phyloP scores from a whole-genome alignment of 805 yeast genomes.

The Ogataea dorogensis region DNA sequence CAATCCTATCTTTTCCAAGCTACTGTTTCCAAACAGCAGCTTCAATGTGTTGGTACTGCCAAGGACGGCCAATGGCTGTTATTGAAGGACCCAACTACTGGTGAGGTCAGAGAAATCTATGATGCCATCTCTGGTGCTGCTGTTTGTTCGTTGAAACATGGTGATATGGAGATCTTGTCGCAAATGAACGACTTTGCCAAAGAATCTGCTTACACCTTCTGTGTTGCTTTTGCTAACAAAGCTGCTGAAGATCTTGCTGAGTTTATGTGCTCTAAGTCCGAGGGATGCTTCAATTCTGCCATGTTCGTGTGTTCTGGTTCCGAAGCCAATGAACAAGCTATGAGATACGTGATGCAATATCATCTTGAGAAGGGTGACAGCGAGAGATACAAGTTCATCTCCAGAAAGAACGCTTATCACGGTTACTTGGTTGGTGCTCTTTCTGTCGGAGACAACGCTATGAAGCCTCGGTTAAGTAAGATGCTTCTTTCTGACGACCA shows the following conservation, averaged over 20 bases:
- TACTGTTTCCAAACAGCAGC: slow-evolving; percentile 35
- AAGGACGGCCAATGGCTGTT: slow-evolving; percentile 39
- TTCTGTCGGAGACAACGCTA: slow-evolving; percentile 37
- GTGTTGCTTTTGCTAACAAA: slow-evolving; percentile 32
- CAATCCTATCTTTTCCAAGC: slow-evolving; percentile 42
- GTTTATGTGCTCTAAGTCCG: slow-evolving; percentile 39
- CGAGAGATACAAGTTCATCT: slow-evolving; percentile 38
- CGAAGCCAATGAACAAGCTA: slow-evolving; percentile 76
- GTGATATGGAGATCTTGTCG: slow-evolving; percentile 34
- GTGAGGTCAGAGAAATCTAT: slow-evolving; percentile 31
- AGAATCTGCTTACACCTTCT: slow-evolving; percentile 39
- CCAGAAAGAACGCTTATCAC: slow-evolving; percentile 44
- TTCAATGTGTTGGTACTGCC: slow-evolving; percentile 39
- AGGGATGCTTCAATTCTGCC: slow-evolving; percentile 36
- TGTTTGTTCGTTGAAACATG: slow-evolving; percentile 44
- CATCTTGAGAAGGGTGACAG: slow-evolving; percentile 41
- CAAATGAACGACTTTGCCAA: slow-evolving; percentile 25
- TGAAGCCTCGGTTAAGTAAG: slow-evolving; percentile 34
- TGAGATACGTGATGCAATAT: slow-evolving; percentile 59
- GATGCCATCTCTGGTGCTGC: slow-evolving; percentile 50
- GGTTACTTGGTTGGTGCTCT: slow-evolving; percentile 47
- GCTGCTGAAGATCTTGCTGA: slow-evolving; percentile 41
- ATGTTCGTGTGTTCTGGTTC: slow-evolving; percentile 64
- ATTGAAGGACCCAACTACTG: slow-evolving; percentile 40
- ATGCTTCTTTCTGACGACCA: slow-evolving; percentile 24